Base-by-base conservation (phyloP, 1,139 yeast species). In the Tardiomyces digboiensis region DNA sequence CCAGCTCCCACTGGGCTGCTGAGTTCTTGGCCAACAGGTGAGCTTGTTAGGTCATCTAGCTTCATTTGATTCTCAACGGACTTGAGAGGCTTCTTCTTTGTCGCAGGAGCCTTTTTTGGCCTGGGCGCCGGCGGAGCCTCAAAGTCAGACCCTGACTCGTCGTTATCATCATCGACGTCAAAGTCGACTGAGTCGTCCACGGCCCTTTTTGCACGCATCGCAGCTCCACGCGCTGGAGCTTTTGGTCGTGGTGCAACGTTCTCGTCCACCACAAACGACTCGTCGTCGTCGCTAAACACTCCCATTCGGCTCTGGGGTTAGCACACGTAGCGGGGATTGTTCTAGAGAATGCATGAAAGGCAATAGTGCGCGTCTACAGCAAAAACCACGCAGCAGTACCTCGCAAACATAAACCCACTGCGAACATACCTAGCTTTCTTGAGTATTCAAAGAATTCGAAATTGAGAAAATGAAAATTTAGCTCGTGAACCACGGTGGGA, bases 1-100 rank as follows among this genome's bases (percentile, higher is more conserved):
- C 33, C 33, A 16, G 33, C 10, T 51, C 71, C 70, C 26, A 52
- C 46, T 22, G 43, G 42, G 20, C 51, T 43, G 21, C 48, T 47
- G n/a, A 43, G 36, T 19, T n/a, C 23, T 13, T n/a, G 3, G n/a
- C n/a, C n/a, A n/a, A n/a, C n/a, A n/a, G n/a, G n/a, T 23, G 23
- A 10, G 48, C 21, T 41, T 19, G 51, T 22, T 14, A 40, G n/a
- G 14, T n/a, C 10, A 29, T 36, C 22, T 39, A 13, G n/a, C 20
- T 26, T 4, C 19, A 36, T 14, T 21, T 23, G n/a, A 21, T 23
- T 5, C 14, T 23, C 29, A 38, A 20, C 21, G 7, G 16, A 42
- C 38, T 19, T 47, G 43, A 10, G 36, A 26, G 21, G 50, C 44
- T 22, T n/a, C 7, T 19, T 19, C 39, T 48, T 46, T 19, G 44